These are phyloP conservation scores for Lasiodiplodia hormozganensis DNA, from an alignment of 2,329 filamentous ascomycete species.

Conservation along the genomic window DNA sequence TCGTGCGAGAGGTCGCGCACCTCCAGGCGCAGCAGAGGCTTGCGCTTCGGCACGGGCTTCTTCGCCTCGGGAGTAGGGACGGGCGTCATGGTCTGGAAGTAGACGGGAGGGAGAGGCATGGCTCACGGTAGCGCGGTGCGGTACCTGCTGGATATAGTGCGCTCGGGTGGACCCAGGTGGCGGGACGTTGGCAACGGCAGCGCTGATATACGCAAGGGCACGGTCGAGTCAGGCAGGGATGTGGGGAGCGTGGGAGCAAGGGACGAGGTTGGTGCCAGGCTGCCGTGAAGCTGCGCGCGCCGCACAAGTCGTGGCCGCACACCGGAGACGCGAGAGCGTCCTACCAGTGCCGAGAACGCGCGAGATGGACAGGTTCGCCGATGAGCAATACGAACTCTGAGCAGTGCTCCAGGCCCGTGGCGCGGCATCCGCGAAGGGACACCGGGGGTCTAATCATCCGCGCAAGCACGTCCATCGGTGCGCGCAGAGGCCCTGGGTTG, in stretches of 20 bases:
- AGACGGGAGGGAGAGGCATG: conserved; percentile 31
- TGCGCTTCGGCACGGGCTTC: conserved; percentile 39
- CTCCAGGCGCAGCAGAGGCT: conserved; percentile 55
- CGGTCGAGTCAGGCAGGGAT: conserved; percentile 9
- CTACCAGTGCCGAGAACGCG: neutral
- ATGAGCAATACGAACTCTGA: neutral
- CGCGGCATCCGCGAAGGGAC: neutral
- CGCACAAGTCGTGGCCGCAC: conserved; percentile 10
- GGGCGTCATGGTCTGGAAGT: conserved; percentile 38
- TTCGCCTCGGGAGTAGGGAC: conserved; percentile 30
- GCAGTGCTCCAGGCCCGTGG: neutral
- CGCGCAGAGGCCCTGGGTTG: conserved; percentile 1
- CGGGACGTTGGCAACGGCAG: conserved; percentile 3
- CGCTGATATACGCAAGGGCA: conserved; percentile 24
- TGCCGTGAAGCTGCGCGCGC: conserved; percentile 1
- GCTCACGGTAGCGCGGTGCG: conserved; percentile 5
- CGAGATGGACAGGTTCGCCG: neutral
- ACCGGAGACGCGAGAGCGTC: neutral
- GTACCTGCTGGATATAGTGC: conserved; percentile 21
- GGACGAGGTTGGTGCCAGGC: conserved; percentile 8
- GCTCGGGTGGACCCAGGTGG: conserved; percentile 8
- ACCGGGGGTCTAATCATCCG: neutral
- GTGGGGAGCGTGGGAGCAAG: conserved; percentile 18
- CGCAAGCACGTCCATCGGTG: neutral
- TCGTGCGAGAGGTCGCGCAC: conserved; percentile 59